Base-by-base conservation (phyloP, 495 filamentous ascomycete genomes). In the Gamarada debralockiae region DNA sequence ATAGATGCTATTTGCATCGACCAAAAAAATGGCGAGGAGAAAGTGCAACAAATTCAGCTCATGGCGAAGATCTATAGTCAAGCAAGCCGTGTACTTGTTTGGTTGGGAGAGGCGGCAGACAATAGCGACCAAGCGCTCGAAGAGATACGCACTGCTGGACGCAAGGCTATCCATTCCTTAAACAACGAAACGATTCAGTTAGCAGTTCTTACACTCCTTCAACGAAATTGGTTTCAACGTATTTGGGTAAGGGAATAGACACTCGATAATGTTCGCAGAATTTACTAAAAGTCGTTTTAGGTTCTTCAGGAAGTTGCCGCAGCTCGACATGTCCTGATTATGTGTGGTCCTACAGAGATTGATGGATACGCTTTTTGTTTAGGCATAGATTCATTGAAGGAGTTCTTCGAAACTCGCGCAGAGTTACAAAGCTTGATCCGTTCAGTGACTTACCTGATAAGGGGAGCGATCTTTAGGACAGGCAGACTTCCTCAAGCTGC, bases 71-170 rank as follows among this genome's bases (percentile, higher is more conserved):
- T n/a, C n/a, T n/a, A n/a, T n/a, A n/a, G n/a, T n/a, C n/a, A 58
- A 38, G 67, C 68, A 23, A 47, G 18, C 3, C 41, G 52, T 10
- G 67, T 72, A 15, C 27, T 66, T 42, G 60, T 72, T n/a, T 74
- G 61, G 61, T 55, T 64, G 1, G 61, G 68, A 24, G 48, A 53
- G 17, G 54, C 57, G 14, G 52, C 31, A 10, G 57, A 64, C n/a
- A n/a, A n/a, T 33, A 57, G 48, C 25, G 22, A 57, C 5, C 29
- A 41, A 40, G 62, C 43, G 10, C 50, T 62, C 13, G 42, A 58
- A 42, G 45, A 44, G 17, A 55, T 63, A 43, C 57, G 33, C 4
- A 29, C 1, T 25, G 58, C 53, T 52, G 43, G 39, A 12, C 15
- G 18, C 9, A n/a, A 34, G 31, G 12, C 3, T 23, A 37, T 17